Percentiles rank a stretch among this genome's conserved stretches.
Evolutionary conservation across 352 stramenopile species (phyloP).

Genomic region (Pythium grandisporangium): DNA sequence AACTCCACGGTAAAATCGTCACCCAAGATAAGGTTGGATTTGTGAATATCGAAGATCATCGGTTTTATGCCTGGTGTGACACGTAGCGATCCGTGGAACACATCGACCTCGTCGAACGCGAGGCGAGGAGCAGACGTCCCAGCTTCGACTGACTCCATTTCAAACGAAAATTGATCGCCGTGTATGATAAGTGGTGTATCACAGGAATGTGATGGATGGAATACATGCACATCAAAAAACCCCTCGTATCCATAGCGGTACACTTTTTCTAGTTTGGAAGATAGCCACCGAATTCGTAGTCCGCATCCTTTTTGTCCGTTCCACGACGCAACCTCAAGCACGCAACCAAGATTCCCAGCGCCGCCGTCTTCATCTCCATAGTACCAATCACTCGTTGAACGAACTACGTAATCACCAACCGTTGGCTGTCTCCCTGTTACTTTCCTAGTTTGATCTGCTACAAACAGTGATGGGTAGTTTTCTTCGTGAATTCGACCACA

Average conservation of each 20-base stretch:
- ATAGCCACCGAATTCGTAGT: constrained; percentile 47
- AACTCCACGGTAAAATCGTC: constrained; percentile 46
- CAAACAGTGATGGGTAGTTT: constrained; percentile 26
- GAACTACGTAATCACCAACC: constrained; percentile 37
- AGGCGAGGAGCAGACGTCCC: neutral
- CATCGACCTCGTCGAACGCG: constrained; percentile 10
- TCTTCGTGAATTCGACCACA: constrained; percentile 4
- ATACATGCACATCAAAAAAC: constrained; percentile 47
- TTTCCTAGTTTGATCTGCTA: too few species aligned
- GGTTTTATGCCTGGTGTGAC: constrained; percentile 16
- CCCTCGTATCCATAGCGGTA: constrained; percentile 62
- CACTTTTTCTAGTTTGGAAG: constrained; percentile 19
- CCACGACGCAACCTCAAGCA: constrained; percentile 51
- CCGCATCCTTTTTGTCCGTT: constrained; percentile 30
- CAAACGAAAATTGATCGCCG: constrained; percentile 29
- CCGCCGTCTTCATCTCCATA: constrained; percentile 71
- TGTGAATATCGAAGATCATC: constrained; percentile 12
- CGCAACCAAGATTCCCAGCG: constrained; percentile 35
- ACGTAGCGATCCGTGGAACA: constrained; percentile 24
- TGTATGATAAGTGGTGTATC: constrained; percentile 32
- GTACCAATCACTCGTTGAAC: constrained; percentile 49
- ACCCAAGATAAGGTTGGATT: constrained; percentile 7
- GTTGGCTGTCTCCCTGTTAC: too few species aligned
- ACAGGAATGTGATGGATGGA: constrained; percentile 7
- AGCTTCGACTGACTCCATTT: constrained; percentile 10